A percentile compares a stretch with the other conserved stretches of the same genome.
Evolutionary conservation across 2,329 filamentous ascomycete genomes (phyloP).

Genomic region (Acrocalymma vagum): DNA sequence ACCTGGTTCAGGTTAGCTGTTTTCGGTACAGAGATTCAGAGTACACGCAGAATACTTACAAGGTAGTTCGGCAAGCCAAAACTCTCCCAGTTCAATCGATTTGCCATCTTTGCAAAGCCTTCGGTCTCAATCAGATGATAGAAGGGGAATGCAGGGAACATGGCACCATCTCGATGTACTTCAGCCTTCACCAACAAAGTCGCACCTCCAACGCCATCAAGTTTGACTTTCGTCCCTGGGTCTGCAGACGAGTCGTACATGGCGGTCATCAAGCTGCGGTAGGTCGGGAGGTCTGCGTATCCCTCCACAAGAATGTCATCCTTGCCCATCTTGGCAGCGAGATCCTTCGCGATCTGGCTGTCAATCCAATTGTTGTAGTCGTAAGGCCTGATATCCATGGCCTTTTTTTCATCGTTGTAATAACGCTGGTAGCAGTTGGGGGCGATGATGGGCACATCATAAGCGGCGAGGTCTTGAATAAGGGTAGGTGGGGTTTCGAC

Average conservation of each 20-base stretch:
- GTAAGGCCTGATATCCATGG: conserved; percentile 81
- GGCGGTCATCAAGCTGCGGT: conserved; percentile 89
- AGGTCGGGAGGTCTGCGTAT: conserved; percentile 92
- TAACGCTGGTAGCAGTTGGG: conserved; percentile 96
- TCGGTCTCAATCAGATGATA: conserved; percentile 98
- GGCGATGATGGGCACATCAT: conserved; percentile 90
- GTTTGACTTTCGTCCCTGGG: conserved; percentile 69
- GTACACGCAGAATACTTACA: conserved; percentile 62
- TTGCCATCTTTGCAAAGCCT: conserved; percentile 97
- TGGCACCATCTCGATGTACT: conserved; percentile 95
- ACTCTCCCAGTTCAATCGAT: conserved; percentile 82
- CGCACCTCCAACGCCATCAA: conserved; percentile 95
- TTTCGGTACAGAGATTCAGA: not conserved
- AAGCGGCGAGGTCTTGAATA: conserved; percentile 88
- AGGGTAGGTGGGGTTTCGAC: conserved; percentile 84
- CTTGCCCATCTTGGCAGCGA: conserved; percentile 81
- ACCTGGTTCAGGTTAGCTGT: conserved; percentile 61
- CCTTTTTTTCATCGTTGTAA: conserved; percentile 71
- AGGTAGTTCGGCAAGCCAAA: conserved; percentile 97
- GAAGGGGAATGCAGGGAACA: conserved; percentile 97
- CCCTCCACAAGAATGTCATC: conserved; percentile 95
- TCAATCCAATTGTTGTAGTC: conserved; percentile 99
- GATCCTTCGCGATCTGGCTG: conserved; percentile 76
- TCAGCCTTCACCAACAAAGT: conserved; percentile 94
- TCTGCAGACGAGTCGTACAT: conserved; percentile 67